These are phyloP conservation scores for Ascochyta pisi DNA, from an alignment of 2,329 filamentous ascomycete genomes.

Conservation along the genomic window DNA sequence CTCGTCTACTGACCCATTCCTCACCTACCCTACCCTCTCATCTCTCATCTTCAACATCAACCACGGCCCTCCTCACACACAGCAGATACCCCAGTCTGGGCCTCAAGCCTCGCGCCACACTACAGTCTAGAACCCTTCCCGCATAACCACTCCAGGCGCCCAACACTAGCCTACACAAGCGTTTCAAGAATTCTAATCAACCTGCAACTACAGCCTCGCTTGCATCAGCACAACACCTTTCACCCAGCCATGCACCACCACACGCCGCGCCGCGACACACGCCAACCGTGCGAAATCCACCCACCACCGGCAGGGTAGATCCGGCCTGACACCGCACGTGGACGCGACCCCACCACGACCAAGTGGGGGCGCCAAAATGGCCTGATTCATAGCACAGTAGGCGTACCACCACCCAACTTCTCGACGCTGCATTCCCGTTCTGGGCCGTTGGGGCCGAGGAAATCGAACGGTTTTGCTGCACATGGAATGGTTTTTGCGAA, in stretches of 20 bases:
- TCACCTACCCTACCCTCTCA: not conserved
- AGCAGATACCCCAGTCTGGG: too few relatives aligned
- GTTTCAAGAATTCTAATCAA: not conserved
- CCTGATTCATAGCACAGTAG: not conserved
- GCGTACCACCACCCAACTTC: not conserved
- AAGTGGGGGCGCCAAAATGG: not conserved
- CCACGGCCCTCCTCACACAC: not conserved
- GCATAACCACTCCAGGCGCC: not conserved
- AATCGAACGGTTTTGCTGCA: not conserved
- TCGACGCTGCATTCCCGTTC: not conserved
- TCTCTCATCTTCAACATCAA: not conserved
- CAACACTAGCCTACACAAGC: not conserved
- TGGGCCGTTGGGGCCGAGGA: not conserved
- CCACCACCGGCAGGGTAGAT: slow-evolving; percentile 8
- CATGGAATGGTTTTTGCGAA: too few relatives aligned
- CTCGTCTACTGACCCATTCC: too few relatives aligned
- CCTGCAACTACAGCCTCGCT: not conserved
- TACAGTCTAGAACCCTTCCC: not conserved
- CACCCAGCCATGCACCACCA: not conserved
- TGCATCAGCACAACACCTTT: too few relatives aligned
- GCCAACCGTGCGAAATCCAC: too few relatives aligned
- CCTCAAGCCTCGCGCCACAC: too few relatives aligned
- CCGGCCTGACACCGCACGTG: not conserved
- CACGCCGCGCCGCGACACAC: too few relatives aligned
- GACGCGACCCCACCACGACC: not conserved